Percentiles rank a stretch among this genome's conserved stretches.
phyloP scores from a whole-genome alignment of 2,329 filamentous ascomycete genomes.

The Nothophaeocryptopus gaeumannii region DNA sequence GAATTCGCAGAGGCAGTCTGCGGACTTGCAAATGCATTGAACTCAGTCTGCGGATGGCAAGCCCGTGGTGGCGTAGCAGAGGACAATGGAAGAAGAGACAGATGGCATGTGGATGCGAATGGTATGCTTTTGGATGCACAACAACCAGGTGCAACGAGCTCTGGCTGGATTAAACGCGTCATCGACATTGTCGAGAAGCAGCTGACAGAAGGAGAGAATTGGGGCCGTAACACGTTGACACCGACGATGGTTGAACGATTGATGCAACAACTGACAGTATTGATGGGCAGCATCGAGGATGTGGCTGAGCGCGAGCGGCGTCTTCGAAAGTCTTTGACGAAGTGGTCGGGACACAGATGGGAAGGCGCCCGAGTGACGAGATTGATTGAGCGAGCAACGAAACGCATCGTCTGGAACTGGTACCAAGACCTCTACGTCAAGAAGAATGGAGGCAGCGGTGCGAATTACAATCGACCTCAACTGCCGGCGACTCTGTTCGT shows the following conservation, averaged over 20 bases:
- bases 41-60: constrained; percentile 93
- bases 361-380: constrained; percentile 84
- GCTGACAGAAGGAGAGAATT: constrained; percentile 77
- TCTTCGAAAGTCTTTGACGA: constrained; percentile 38
- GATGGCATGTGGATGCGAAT: constrained; percentile 86
- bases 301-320: constrained; percentile 37
- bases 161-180: constrained; percentile 84
- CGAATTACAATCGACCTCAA: constrained; percentile 68
- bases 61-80: constrained; percentile 81
- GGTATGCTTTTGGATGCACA: constrained; percentile 78
- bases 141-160: constrained; percentile 57
- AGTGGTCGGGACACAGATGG: constrained; percentile 74
- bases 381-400: constrained; percentile 79
- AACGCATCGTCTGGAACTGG: constrained; percentile 76
- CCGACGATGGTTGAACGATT: constrained; percentile 41
- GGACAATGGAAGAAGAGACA: constrained; percentile 70
- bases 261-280: constrained; percentile 45
- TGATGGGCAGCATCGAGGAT: constrained; percentile 34
- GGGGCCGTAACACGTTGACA: constrained; percentile 71
- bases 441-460: constrained; percentile 54
- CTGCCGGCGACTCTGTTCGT: constrained; percentile 71
- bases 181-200: constrained; percentile 88
- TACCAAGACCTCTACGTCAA: constrained; percentile 77
- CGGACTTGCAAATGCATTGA: constrained; percentile 88
- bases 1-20: constrained; percentile 97